Percentiles rank a stretch among this genome's conserved stretches.
These are phyloP conservation scores for Phaseolus coccineus DNA, from an alignment of 331 rosid species.

Conservation along the genomic window DNA sequence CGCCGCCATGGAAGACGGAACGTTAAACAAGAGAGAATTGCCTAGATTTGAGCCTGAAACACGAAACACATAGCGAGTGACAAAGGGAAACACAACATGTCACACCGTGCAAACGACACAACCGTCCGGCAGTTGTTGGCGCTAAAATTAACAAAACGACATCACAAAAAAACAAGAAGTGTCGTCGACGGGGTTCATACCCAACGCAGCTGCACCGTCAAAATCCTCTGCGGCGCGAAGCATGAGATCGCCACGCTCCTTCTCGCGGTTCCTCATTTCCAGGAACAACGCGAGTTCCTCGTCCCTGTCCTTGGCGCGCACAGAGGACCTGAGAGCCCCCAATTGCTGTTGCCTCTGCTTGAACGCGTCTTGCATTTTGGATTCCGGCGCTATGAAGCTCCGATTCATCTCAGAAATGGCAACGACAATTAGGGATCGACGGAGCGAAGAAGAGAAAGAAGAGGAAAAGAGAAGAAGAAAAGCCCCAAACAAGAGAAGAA, in stretches of 20 bases:
- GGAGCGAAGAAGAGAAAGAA: neutral
- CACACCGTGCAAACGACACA: neutral
- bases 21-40: constrained; percentile 71
- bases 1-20: constrained; percentile 68
- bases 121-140: constrained; percentile 5
- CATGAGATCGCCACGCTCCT: constrained; percentile 75
- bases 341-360: constrained; percentile 73
- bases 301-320: constrained; percentile 73
- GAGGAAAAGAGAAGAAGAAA: neutral
- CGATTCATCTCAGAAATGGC: constrained; percentile 72
- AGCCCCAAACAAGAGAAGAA: constrained; percentile 13
- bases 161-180: neutral
- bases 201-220: constrained; percentile 67
- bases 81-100: constrained; percentile 9
- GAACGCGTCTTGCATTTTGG: constrained; percentile 75
- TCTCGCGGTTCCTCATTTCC: constrained; percentile 90
- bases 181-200: constrained; percentile 32
- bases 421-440: constrained; percentile 39
- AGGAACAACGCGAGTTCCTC: constrained; percentile 96
- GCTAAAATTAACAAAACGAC: neutral
- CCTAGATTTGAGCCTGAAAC: constrained; percentile 69
- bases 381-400: constrained; percentile 81
- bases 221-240: constrained; percentile 72
- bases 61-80: constrained; percentile 25
- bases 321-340: constrained; percentile 62